These are phyloP conservation scores for Yamadazyma atlantica DNA, from an alignment of 1,139 yeast species.

Conservation along the genomic window DNA sequence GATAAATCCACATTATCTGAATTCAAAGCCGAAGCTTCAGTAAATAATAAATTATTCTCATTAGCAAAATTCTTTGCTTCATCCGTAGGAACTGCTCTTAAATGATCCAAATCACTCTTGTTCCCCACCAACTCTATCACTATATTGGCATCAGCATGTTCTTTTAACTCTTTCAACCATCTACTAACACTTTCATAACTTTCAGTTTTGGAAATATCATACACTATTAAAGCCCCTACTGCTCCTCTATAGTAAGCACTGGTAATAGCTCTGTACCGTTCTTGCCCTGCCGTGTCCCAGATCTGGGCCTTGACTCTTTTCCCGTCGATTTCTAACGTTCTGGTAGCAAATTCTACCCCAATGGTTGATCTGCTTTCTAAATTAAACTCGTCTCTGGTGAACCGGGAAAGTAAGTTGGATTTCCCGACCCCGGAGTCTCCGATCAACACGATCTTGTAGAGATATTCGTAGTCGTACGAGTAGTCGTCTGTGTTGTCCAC, in stretches of 20 bases:
- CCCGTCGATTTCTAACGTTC: slow-evolving; percentile 92
- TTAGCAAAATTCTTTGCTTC: slow-evolving; percentile 95
- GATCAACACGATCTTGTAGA: slow-evolving; percentile 92
- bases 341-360: slow-evolving; percentile 97
- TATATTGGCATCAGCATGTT: slow-evolving; percentile 95
- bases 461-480: slow-evolving; percentile 91
- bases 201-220: slow-evolving; percentile 92
- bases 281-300: slow-evolving; percentile 99
- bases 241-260: slow-evolving; percentile 98
- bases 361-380: slow-evolving; percentile 92
- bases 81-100: slow-evolving; percentile 96
- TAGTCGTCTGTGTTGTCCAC: slow-evolving; percentile 64
- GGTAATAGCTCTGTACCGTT: slow-evolving; percentile 95
- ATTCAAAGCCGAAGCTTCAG: slow-evolving; percentile 96
- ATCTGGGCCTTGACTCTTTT: slow-evolving; percentile 96
- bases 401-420: slow-evolving; percentile 88
- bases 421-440: slow-evolving; percentile 99
- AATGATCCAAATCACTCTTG: slow-evolving; percentile 91
- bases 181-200: slow-evolving; percentile 91
- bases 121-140: slow-evolving; percentile 89
- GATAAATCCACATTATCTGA: slow-evolving; percentile 94
- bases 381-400: slow-evolving; percentile 94
- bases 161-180: slow-evolving; percentile 94
- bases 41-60: slow-evolving; percentile 87
- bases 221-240: slow-evolving; percentile 93